Evolutionary conservation across 108 stramenopile genomes (phyloP), one percentile per base, ranked within the genome.

Genomic region (Skeletonema potamos): DNA sequence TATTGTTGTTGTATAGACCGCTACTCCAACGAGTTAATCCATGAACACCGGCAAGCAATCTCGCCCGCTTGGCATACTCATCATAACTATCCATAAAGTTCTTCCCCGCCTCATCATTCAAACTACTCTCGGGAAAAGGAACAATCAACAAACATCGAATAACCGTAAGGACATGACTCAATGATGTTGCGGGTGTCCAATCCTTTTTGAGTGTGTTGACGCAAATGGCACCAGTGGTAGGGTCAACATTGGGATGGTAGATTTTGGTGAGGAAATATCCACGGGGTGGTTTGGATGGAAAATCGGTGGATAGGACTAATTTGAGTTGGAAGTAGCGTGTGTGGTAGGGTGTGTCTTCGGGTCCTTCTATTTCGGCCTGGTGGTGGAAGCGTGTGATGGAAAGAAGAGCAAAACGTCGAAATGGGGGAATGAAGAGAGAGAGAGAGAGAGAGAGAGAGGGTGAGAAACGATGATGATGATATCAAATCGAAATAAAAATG

Each of bases 41-140:
- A 72, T 99, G 99, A 17, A 99, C 94, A 58, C 88, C 81, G 15
- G 98, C 95, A 94, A 98, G 86, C 24, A 99, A 81, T 62, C 70
- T 84, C 4, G 98, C 98, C 22, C 97, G 85, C 66, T 89, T 86
- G 6, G 92, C 89, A 81, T 97, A 99, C 73, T 99, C 98, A 28
- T 97, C 95, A 73, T 99, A 99, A 70, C 89, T 91, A 44, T 98
- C 97, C 98, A 99, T 98, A 79, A 99, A 99, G 27, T 97, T 82
- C 75, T 96, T 97, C 4, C 99, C 98, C n/a, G 99, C 99, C 66
- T 99, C 99, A 60, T 99, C 98, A 72, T 99, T 99, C 64, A 99
- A 82, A 63, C 92, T 92, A 37, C 91, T 93, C 80, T 99, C 99
- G 1, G 99, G 99, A 69, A 99, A 99, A 10, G 99, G 99, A 12